These are phyloP conservation scores for Carex kokanica DNA, from an alignment of 176 grass and related monocot genomes.

Conservation along the genomic window DNA sequence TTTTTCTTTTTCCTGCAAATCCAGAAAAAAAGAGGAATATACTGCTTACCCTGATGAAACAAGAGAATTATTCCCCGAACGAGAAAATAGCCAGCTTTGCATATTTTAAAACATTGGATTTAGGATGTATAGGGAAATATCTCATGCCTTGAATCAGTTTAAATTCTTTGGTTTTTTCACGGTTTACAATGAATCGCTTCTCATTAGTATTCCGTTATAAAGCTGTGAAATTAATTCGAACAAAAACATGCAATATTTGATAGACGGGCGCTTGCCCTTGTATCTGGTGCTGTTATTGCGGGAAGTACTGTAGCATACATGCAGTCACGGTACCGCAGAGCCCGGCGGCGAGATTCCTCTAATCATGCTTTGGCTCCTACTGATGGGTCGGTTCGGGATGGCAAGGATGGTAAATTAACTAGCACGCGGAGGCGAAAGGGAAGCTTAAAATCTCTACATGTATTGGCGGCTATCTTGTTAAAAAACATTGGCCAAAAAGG, in stretches of 20 bases:
- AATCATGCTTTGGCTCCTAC: conserved; percentile 23
- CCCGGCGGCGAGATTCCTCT: neutral
- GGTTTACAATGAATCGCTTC: neutral
- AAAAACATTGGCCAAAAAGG: conserved; percentile 71
- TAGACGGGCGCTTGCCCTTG: conserved; percentile 68
- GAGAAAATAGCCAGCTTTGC: neutral
- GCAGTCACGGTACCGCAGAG: conserved; percentile 37
- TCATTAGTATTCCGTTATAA: conserved; percentile 3
- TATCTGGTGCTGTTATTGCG: conserved; percentile 74
- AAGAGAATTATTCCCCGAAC: neutral
- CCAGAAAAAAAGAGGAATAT: neutral
- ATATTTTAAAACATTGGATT: neutral
- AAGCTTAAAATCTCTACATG: conserved; percentile 68
- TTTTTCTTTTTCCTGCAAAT: neutral
- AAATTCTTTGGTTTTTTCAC: neutral
- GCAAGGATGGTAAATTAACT: conserved; percentile 25
- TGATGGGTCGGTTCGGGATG: conserved; percentile 34
- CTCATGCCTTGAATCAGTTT: neutral
- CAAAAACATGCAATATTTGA: conserved; percentile 17
- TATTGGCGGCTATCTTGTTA: conserved; percentile 77
- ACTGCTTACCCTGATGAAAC: neutral
- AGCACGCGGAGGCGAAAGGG: conserved; percentile 35
- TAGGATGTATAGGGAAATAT: neutral
- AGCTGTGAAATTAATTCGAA: neutral
- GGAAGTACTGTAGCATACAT: conserved; percentile 77